Evolutionary conservation across 2,329 filamentous ascomycete genomes (phyloP).

Genomic region (Apiospora aurea): DNA sequence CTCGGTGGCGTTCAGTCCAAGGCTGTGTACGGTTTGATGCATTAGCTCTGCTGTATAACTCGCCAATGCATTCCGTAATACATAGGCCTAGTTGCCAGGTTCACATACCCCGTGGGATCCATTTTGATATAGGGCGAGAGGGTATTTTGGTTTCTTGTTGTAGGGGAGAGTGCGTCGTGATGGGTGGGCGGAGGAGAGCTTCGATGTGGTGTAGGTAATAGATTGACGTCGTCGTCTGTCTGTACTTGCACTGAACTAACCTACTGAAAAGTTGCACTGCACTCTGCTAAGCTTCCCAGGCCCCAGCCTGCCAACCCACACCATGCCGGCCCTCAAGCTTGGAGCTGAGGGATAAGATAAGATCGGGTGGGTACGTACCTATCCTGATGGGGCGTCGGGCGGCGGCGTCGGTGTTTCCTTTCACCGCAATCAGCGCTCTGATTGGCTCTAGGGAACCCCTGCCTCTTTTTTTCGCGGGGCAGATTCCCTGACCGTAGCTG

Average conservation of each 20-base stretch:
- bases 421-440: conserved; percentile 19
- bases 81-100: background rate
- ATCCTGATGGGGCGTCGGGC: background rate
- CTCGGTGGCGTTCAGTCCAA: conserved; percentile 75
- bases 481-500: conserved; percentile 5
- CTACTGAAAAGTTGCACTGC: conserved; percentile 20
- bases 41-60: conserved; percentile 22
- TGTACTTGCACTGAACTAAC: background rate
- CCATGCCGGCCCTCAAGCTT: background rate
- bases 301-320: background rate
- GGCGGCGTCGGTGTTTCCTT: conserved; percentile 25
- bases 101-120: conserved; percentile 15
- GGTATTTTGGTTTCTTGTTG: background rate
- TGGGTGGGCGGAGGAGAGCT: background rate
- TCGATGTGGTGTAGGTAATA: background rate
- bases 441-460: conserved; percentile 21
- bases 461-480: conserved; percentile 21
- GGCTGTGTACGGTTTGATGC: conserved; percentile 7
- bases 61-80: background rate
- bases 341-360: conserved; percentile 14
- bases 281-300: background rate
- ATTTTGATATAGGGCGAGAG: background rate
- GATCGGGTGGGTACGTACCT: background rate
- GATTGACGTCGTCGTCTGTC: conserved; percentile 4
- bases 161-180: background rate